Conservation (phyloP, 768 basidiomycete genomes). For the Mycena polygramma region DNA sequence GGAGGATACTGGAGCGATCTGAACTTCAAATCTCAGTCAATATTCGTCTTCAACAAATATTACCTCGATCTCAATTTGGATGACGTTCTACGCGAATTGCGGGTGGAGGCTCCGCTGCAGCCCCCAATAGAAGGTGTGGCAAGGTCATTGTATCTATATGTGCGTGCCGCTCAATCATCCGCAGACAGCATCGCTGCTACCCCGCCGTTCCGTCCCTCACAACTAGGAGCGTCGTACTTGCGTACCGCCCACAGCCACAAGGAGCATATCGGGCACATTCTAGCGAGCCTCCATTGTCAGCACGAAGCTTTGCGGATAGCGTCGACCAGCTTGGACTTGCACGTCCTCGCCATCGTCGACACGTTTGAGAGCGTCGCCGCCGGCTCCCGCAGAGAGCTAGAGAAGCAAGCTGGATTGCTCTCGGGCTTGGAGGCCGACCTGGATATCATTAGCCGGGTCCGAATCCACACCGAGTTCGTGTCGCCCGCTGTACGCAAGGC, state of each 20-base stretch:
- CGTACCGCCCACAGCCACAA: slow-evolving; percentile 74
- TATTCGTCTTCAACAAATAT: slow-evolving; percentile 88
- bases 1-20: background rate
- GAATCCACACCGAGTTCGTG: slow-evolving; percentile 82
- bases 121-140: slow-evolving; percentile 77
- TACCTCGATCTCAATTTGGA: slow-evolving; percentile 80
- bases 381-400: slow-evolving; percentile 73
- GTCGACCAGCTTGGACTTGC: slow-evolving; percentile 76
- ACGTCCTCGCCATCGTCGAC: slow-evolving; percentile 78
- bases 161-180: slow-evolving; percentile 1
- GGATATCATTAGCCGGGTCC: slow-evolving; percentile 74
- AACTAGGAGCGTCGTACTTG: slow-evolving; percentile 76
- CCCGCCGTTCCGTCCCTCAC: slow-evolving; percentile 78
- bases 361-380: slow-evolving; percentile 74
- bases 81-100: slow-evolving; percentile 75
- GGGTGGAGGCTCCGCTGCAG: slow-evolving; percentile 70
- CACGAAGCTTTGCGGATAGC: slow-evolving; percentile 81
- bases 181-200: slow-evolving; percentile 74
- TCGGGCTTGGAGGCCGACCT: slow-evolving; percentile 78
- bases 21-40: slow-evolving; percentile 56
- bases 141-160: background rate
- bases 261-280: slow-evolving; percentile 67
- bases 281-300: slow-evolving; percentile 72
- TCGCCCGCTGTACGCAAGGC: slow-evolving; percentile 74
- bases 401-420: slow-evolving; percentile 74